phyloP scores from a whole-genome alignment of 202 grass and related monocot genomes.

The Schoenoplectus tabernaemontani region DNA sequence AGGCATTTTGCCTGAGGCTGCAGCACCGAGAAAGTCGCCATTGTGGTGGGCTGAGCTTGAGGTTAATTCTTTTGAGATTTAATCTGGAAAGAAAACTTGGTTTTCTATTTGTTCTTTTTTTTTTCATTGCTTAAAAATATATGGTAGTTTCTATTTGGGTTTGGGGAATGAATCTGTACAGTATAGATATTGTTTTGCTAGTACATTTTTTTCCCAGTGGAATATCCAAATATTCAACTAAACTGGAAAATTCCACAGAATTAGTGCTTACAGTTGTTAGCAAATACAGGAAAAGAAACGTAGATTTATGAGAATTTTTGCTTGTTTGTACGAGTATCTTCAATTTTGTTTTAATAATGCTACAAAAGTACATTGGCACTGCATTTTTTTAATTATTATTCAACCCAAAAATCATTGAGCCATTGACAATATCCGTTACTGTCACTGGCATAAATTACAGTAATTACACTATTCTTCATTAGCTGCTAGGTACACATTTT shows the following conservation, averaged over 20 bases:
- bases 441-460: background rate
- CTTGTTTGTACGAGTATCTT: background rate
- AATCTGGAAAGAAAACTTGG: background rate
- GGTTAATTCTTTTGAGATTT: conserved; percentile 40
- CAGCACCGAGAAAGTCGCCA: conserved; percentile 34
- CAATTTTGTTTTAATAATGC: background rate
- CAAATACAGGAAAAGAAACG: conserved; percentile 12
- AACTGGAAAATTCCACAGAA: no score
- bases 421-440: background rate
- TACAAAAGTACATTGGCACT: background rate
- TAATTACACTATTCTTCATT: conserved; percentile 11
- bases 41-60: conserved; percentile 94
- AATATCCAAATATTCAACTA: no score
- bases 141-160: background rate
- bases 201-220: no score
- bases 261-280: no score
- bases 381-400: background rate
- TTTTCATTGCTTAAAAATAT: conserved; percentile 14
- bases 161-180: conserved; percentile 21
- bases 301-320: background rate
- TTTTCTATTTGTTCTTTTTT: conserved; percentile 6
- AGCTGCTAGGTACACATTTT: conserved; percentile 20
- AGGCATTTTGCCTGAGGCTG: conserved; percentile 39
- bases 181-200: conserved; percentile 2
- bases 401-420: no score